Evolutionary conservation across 768 basidiomycete genomes (phyloP).

Genomic region (Tephrocybe sp.): DNA sequence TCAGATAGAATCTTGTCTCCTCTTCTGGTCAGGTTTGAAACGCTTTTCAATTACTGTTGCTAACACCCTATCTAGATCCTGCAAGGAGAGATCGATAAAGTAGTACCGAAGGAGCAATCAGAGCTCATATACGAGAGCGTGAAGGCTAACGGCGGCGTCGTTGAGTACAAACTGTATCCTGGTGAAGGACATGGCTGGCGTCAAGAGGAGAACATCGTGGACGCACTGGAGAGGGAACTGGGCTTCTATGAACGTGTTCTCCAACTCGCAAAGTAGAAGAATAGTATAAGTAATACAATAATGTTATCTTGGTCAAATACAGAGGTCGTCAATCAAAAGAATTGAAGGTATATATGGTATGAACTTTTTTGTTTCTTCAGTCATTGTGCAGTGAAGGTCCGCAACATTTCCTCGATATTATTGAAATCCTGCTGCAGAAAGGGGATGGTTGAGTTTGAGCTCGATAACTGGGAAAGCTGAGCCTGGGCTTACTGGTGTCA

Average conservation of each 20-base stretch:
- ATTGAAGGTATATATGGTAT: not conserved
- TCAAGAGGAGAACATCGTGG: conserved; percentile 52
- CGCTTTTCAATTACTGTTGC: not conserved
- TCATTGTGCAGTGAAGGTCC: conserved; percentile 3
- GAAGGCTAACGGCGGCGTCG: conserved; percentile 45
- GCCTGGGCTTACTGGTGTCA: no score
- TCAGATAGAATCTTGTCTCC: conserved; percentile 63
- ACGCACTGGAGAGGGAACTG: conserved; percentile 52
- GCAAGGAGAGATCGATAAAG: conserved; percentile 62
- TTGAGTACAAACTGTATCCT: conserved; percentile 59
- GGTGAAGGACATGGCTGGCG: conserved; percentile 72
- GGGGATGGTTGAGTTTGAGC: no score
- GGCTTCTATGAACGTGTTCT: conserved; percentile 53
- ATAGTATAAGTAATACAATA: not conserved
- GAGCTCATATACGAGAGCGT: conserved; percentile 56
- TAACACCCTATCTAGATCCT: conserved; percentile 45
- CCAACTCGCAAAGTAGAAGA: conserved; percentile 21
- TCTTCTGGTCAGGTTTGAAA: conserved; percentile 49
- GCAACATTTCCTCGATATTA: conserved; percentile 13
- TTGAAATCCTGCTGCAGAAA: conserved; percentile 12
- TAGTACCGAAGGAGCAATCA: conserved; percentile 71
- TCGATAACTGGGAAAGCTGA: no score
- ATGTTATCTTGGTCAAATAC: not conserved
- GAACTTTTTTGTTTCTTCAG: not conserved
- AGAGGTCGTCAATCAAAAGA: not conserved